These are phyloP conservation scores for Eucalyptus marginata DNA, from an alignment of 345 rosid genomes.

Conservation along the genomic window DNA sequence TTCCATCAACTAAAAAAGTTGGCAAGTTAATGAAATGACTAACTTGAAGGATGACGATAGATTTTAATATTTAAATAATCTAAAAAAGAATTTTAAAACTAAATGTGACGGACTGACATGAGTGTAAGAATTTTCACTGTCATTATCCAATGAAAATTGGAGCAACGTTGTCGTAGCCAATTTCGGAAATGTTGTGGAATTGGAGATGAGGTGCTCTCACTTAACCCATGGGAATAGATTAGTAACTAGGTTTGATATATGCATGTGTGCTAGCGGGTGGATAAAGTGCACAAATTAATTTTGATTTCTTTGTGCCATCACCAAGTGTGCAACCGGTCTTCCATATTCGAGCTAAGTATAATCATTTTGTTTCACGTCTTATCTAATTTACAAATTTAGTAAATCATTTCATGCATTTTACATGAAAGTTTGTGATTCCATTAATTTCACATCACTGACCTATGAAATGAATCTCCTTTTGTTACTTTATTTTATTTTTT, in stretches of 20 bases:
- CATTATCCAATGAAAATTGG: background rate
- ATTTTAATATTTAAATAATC: too few relatives aligned
- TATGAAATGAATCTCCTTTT: background rate
- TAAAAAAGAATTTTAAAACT: too few relatives aligned
- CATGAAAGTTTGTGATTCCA: fast-evolving
- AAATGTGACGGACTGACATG: background rate
- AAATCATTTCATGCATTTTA: background rate
- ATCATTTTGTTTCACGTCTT: background rate
- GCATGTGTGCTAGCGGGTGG: background rate
- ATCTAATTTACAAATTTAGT: background rate
- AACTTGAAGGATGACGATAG: background rate
- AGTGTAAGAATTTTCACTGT: background rate
- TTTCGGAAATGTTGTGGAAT: background rate
- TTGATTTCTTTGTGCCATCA: background rate
- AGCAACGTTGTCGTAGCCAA: background rate
- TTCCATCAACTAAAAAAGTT: background rate
- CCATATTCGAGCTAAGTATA: background rate
- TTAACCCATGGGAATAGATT: background rate
- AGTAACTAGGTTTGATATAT: background rate
- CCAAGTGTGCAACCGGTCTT: background rate
- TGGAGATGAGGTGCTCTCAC: background rate
- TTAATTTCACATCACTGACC: background rate
- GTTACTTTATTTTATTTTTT: background rate
- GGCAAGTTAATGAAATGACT: background rate
- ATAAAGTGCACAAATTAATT: background rate